Evolutionary conservation across 1,284 basidiomycete species (phyloP), one percentile per base, ranked within the genome.

Genomic region (Rhodotorula sp.): DNA sequence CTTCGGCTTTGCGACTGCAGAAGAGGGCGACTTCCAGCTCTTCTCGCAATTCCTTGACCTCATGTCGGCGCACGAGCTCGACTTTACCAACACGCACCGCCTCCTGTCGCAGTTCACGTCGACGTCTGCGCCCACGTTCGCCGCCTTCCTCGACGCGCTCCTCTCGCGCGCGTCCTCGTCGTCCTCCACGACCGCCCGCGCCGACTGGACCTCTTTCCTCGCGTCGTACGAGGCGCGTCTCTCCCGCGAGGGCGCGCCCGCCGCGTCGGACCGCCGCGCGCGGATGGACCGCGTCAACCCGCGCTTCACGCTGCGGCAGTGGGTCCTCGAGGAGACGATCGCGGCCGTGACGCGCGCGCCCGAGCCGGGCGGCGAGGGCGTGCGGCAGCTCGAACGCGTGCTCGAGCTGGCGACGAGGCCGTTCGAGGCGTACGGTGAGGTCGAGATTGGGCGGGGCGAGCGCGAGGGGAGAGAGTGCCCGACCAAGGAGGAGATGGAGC

Each of bases 251-350:
- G 77, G 80, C 10, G 83, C 81, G 14, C 82, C 84, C 49, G 78
- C 64, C 4, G 77, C 74, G 17, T 80, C 83, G 66, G 76, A 74
- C 61, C 80, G 82, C 27, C 84, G 82, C 83, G 75, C 80, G 74
- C 41, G 86, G 81, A 84, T 85, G 81, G 84, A 82, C 67, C 80
- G 73, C 16, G 87, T 85, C 27, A 97, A 97, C 79, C 94, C 94
- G 21, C 85, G 92, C 45, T 97, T 97, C 81, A 88, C 95, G 52
- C 82, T 97, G 70, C 85, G 94, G 69, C 94, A 97, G 82, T 97
- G 94, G 94, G 83, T 97, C 5, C 84, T 97, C 44, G 93, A 97
- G 80, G 93, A 96, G 79, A 88, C 91, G 44, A 95, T 95, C 79
- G 82, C 83, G 86, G 91, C 7, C 82, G 83, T 27, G 85, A 82